Base-by-base conservation (phyloP, 805 yeast species). In the Saccharomycopsis fodiens region DNA sequence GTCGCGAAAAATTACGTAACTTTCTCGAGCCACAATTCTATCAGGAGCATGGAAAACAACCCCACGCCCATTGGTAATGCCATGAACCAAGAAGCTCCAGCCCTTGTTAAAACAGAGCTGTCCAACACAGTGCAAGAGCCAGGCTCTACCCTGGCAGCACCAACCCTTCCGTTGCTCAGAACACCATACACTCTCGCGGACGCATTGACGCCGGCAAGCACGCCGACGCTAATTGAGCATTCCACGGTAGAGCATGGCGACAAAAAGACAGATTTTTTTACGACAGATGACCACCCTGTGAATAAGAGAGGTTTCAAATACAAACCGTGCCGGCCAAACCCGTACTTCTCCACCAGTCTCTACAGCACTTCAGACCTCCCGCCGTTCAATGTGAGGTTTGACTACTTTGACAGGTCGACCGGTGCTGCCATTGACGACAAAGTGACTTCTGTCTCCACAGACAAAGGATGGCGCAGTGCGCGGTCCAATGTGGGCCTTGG, bases 301-400 rank as follows among this genome's bases (percentile, higher is more conserved):
- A 87, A 87, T 59, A 75, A 78, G 54, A 65, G 93, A 42, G 91
- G 94, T 1, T 91, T 81, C 65, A 78, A 86, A 51, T 91, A 89
- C 60, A 69, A 76, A 39, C 79, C 88, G 13, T 85, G 96, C 57
- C 70, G 80, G 2, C 88, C 94, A 0, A 79, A 79, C 54, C 81
- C 84, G 1, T 54, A 57, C 1, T 72, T 86, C 46, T 60, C 65
- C 2, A 70, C 80, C 10, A 64, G 77, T 22, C 67, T 79, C 54
- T 89, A 84, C 57, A 68, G 82, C 32, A 76, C 86, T 1, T 76
- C 86, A 0, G 97, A 89, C 47, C 60, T 81, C 6, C 81, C 82
- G 1, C 95, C 94, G 2, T 79, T 60, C 56, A 50, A 56, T 1
- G 74, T 78, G 1, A 59, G 86, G 3, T 64, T 82, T 4, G 73